Base-by-base conservation (phyloP, 176 grass and related monocot genomes). In the Leersia perrieri region DNA sequence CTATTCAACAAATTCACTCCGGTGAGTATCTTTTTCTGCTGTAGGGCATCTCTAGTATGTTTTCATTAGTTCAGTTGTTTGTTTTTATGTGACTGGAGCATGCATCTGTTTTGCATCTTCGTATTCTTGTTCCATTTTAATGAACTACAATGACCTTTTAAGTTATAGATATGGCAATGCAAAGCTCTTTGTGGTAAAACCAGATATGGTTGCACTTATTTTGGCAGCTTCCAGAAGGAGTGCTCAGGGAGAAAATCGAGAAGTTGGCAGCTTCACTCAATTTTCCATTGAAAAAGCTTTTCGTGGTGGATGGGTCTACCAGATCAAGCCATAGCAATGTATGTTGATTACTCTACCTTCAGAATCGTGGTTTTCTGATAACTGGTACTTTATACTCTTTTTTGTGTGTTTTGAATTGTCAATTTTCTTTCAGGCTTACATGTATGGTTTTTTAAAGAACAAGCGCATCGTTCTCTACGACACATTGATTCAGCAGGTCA, bases 371-470 rank as follows among this genome's bases (percentile, higher is more conserved):
- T 78, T 57, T 13, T 28, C 70, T 62, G 63, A n/a, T 71, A 36
- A 38, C 51, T 73, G 63, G 9, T 78, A 78, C 28, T 49, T 14
- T 11, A 23, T 53, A 40, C 15, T 82, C 15, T 82, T 75, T 74
- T 53, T 6, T 77, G 49, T 79, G 28, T 44, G 57, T 55, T 80
- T 80, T 90, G 14, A 87, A 85, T 30, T 63, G 18, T 60, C 8
- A 75, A 49, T 72, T 80, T 44, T 85, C 44, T 79, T 81, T 80
- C 89, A 99, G 97, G 97, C 97, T 62, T 96, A 99, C 85, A 96
- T 99, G 93, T 99, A 99, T 83, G 97, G 93, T 4, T 99, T 99
- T 78, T 96, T 96, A 80, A 99, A 99, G 85, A 99, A 99, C 57
- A 99, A 99, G 66, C 90, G 97, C 30, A 99, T 99, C 78, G 97